Evolutionary conservation across 2,329 filamentous ascomycete species (phyloP), one percentile per base, ranked within the genome.

Genomic region (Botrytis fabae): DNA sequence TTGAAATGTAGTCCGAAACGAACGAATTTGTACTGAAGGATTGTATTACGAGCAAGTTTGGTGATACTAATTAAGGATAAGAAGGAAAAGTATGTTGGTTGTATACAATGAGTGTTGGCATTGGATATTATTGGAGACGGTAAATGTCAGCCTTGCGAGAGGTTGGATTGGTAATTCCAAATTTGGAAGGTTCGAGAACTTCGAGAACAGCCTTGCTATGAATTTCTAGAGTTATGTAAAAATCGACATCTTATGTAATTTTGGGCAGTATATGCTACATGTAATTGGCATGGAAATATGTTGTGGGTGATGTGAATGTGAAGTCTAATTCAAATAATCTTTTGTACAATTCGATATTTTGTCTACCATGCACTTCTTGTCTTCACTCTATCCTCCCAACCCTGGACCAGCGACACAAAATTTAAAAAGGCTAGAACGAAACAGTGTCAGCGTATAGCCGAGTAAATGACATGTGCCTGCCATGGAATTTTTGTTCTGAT

Each of bases 281-380:
- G 51, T 44, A 35, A 51, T 42, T 8, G 12, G 40, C 44, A 66
- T 57, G 12, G 20, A 32, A 20, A 66, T 25, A 20, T 51, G n/a
- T 9, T 14, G 20, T 44, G 25, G 69, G 40, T 42, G n/a, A 35
- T 57, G 44, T 71, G 42, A 59, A 69, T 60, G 48, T 66, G 38
- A 38, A 59, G 65, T 73, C 66, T 73, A 73, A 63, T 73, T 70
- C 44, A 61, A 28, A 46, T 60, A 25, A 69, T 66, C n/a, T 70
- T 73, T 73, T 73, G 66, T 73, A 73, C 71, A 73, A 64, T 70
- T 57, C 46, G 32, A 46, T 69, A 54, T 72, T 48, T 69, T 46
- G 32, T 68, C 60, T 46, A 61, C 44, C 59, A 57, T 46, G 46
- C 46, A 59, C 70, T 71, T 71, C 46, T 59, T 65, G n/a, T 48